Percentiles rank a stretch among this genome's conserved stretches.
Conservation (phyloP, 441 rosid genomes). For the Metrosideros polymorpha region DNA sequence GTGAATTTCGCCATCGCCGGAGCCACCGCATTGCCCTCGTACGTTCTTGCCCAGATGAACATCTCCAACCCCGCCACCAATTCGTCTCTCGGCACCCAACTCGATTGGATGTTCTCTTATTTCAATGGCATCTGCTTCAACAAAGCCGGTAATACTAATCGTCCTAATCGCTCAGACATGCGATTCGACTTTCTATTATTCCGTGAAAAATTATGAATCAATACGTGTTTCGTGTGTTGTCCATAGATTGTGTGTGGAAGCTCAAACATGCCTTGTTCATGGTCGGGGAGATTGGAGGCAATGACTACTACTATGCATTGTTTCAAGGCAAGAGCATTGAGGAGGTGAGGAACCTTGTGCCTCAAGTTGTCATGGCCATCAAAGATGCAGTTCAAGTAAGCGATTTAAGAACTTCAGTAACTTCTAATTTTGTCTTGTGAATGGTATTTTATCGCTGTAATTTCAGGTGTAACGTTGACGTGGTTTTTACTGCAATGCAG, state of each 20-base stretch:
- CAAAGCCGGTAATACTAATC: neutral
- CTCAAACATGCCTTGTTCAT: constrained; percentile 24
- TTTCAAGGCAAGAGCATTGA: constrained; percentile 10
- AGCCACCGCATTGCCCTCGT: constrained; percentile 13
- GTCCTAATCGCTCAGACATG: neutral
- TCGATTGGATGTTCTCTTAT: constrained; percentile 18
- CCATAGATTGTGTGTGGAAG: constrained; percentile 9
- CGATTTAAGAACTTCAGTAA: neutral
- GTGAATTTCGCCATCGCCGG: constrained; percentile 25
- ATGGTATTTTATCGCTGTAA: neutral
- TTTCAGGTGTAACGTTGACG: neutral
- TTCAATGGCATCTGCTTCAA: constrained; percentile 9
- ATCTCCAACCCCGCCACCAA: constrained; percentile 15
- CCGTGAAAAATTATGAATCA: neutral
- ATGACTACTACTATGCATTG: constrained; percentile 31
- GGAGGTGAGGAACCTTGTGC: constrained; percentile 18
- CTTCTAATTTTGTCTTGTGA: neutral
- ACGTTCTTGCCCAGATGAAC: neutral
- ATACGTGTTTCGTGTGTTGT: neutral
- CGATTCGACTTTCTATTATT: neutral
- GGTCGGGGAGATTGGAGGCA: constrained; percentile 44
- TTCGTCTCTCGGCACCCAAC: constrained; percentile 16
- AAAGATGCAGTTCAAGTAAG: constrained; percentile 11
- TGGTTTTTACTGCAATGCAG: neutral
- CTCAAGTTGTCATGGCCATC: constrained; percentile 29